Base-by-base conservation (phyloP, 2,329 filamentous ascomycete species). In the Proliferodiscus dingleyae region DNA sequence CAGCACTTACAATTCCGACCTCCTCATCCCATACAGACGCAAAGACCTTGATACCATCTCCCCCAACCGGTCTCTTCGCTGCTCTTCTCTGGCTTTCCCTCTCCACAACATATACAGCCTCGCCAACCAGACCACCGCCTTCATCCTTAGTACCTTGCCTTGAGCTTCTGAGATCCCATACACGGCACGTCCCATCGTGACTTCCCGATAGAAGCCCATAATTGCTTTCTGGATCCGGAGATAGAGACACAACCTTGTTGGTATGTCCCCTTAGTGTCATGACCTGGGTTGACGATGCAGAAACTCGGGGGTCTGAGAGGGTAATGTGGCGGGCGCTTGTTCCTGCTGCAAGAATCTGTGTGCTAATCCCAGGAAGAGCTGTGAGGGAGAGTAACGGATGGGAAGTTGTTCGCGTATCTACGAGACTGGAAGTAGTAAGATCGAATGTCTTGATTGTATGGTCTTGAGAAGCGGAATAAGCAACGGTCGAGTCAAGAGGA, bases 261-360 rank as follows among this genome's bases (percentile, higher is more conserved):
- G 81, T 81, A 69, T 97, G 91, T 1, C 91, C 91, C 26, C 89
- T 80, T 16, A 96, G 78, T n/a, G 89, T 95, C 81, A 96, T 87
- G 32, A 89, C 87, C 9, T 85, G 81, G 19, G 91, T 86, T 1
- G 82, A 78, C 1, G 81, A 78, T 3, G 89, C 85, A 3, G 83
- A 85, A 23, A 80, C 84, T 43, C 93, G 81, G 3, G 91, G 91
- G 65, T 98, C 93, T 55, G 97, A 80, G n/a, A 98, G 77, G 1
- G 89, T 91, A 62, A 98, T 87, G 68, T 95, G 88, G 45, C 89
- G 78, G 18, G 88, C 87, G 13, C 84, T 84, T 2, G 88, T 95
- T 48, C 90, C 93, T 18, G 88, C 85, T 2, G 80, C 80, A 45
- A 84, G 66, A 19, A 81, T 69, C 43, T 58, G 71, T 51, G 46